Percentiles rank a stretch among this genome's conserved stretches.
Evolutionary conservation across 108 stramenopile species (phyloP).

Genomic region (Epithemia pelagica): DNA sequence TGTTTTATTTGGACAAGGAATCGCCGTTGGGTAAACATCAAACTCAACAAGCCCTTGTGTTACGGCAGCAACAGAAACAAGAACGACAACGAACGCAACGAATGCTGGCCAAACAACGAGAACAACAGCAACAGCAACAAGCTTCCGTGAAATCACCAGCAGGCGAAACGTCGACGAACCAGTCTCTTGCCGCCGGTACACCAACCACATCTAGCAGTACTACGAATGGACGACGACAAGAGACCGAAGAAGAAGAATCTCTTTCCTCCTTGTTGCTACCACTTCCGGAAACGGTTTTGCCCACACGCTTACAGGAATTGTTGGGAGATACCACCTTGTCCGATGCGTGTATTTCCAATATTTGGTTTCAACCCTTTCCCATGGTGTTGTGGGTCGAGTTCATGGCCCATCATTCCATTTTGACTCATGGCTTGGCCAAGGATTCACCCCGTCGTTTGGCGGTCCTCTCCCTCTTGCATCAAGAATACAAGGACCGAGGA

Average conservation of each 20-base stretch:
- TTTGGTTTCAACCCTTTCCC: conserved; percentile 52
- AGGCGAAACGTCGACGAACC: too few relatives aligned
- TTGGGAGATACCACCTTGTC: conserved; percentile 37
- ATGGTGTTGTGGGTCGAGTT: conserved; percentile 66
- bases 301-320: conserved; percentile 31
- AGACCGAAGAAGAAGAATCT: too few relatives aligned
- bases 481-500: conserved; percentile 23
- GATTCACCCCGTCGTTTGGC: too few relatives aligned
- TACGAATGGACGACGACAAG: too few relatives aligned
- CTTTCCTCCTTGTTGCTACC: too few relatives aligned
- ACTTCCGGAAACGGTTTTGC: conserved; percentile 57
- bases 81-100: too few relatives aligned
- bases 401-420: conserved; percentile 40
- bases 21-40: conserved; percentile 9
- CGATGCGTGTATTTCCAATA: conserved; percentile 28
- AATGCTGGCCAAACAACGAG: too few relatives aligned
- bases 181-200: too few relatives aligned
- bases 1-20: conserved; percentile 50
- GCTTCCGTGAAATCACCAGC: too few relatives aligned
- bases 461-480: conserved; percentile 38
- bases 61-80: conserved; percentile 10
- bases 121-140: too few relatives aligned
- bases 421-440: conserved; percentile 48
- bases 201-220: too few relatives aligned
- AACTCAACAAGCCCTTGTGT: too few relatives aligned